A percentile compares a stretch with the other conserved stretches of the same genome.
Evolutionary conservation across 2,329 filamentous ascomycete species (phyloP).

Genomic region (Monilinia fructicola): DNA sequence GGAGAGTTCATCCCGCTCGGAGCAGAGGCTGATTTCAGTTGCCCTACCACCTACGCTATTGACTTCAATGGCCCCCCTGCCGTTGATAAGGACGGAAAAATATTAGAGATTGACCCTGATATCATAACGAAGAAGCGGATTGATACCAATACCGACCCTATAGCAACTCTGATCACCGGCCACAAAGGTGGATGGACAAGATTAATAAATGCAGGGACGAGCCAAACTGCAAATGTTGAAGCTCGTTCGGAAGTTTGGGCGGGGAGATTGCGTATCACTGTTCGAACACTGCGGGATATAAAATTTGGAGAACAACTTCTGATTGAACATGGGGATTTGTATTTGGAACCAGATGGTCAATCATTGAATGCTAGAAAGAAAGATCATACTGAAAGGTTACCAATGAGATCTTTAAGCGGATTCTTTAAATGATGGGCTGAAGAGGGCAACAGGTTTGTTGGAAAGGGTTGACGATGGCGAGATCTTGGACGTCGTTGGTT

Average conservation of each 20-base stretch:
- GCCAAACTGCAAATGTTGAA: constrained; percentile 5
- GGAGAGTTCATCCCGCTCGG: constrained; percentile 21
- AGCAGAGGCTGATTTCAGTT: not conserved
- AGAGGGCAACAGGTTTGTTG: not conserved
- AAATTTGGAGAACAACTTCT: constrained; percentile 21
- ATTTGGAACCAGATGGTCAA: constrained; percentile 7
- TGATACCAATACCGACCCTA: constrained; percentile 4
- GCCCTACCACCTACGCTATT: not conserved
- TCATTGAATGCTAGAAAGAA: not conserved
- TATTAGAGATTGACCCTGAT: not conserved
- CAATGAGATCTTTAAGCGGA: constrained; percentile 9
- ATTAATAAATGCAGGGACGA: constrained; percentile 10
- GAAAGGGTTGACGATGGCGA: not conserved
- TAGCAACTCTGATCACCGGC: constrained; percentile 18
- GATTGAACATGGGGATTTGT: constrained; percentile 1
- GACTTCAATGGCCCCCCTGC: constrained; percentile 15
- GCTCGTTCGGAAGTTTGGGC: constrained; percentile 13
- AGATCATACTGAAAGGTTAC: not conserved
- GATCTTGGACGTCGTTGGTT: not conserved
- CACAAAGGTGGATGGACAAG: constrained; percentile 19
- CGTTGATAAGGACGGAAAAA: constrained; percentile 4
- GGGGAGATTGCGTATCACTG: constrained; percentile 17
- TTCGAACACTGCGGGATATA: constrained; percentile 17
- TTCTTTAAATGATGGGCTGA: not conserved
- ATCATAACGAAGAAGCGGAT: not conserved